Evolutionary conservation across 768 basidiomycete species (phyloP).

Genomic region (Collybia sordida): DNA sequence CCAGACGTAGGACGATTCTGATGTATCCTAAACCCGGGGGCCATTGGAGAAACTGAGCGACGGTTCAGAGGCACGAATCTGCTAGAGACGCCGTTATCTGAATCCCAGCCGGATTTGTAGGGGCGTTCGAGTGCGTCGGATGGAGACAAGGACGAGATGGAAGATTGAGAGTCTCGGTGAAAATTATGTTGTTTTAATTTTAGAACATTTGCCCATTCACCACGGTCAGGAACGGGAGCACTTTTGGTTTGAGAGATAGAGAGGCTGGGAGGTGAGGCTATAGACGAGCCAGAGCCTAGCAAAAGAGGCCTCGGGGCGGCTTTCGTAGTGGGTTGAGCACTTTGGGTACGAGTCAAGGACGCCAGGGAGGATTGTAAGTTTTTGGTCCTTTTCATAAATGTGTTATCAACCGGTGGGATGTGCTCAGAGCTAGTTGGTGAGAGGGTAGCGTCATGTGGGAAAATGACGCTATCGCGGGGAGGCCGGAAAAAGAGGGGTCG

Average conservation of each 20-base stretch:
- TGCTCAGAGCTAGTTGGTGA: constrained; percentile 32
- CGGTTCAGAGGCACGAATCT: constrained; percentile 65
- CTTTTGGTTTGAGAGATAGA: constrained; percentile 29
- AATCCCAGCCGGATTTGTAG: constrained; percentile 49
- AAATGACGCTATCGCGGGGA: constrained; percentile 55
- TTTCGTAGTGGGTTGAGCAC: constrained; percentile 39
- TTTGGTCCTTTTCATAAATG: constrained; percentile 36
- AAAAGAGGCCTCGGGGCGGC: constrained; percentile 66
- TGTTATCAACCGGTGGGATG: constrained; percentile 23
- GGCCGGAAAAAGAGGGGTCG: constrained; percentile 58
- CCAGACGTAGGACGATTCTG: constrained; percentile 37
- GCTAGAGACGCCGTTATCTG: constrained; percentile 49
- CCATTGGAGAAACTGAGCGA: constrained; percentile 72
- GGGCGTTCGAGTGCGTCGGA: constrained; percentile 43
- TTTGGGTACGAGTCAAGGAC: constrained; percentile 34
- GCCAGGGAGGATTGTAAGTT: constrained; percentile 43
- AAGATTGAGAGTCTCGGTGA: constrained; percentile 60
- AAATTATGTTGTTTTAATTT: constrained; percentile 36
- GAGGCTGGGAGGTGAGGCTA: constrained; percentile 32
- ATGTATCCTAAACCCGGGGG: constrained; percentile 44
- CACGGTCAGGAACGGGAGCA: constrained; percentile 29
- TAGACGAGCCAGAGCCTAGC: constrained; percentile 50
- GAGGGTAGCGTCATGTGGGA: constrained; percentile 15
- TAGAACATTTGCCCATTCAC: constrained; percentile 52
- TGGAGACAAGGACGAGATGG: constrained; percentile 61